Base-by-base conservation (phyloP, 495 filamentous ascomycete species). In the Cairneyella variabilis region DNA sequence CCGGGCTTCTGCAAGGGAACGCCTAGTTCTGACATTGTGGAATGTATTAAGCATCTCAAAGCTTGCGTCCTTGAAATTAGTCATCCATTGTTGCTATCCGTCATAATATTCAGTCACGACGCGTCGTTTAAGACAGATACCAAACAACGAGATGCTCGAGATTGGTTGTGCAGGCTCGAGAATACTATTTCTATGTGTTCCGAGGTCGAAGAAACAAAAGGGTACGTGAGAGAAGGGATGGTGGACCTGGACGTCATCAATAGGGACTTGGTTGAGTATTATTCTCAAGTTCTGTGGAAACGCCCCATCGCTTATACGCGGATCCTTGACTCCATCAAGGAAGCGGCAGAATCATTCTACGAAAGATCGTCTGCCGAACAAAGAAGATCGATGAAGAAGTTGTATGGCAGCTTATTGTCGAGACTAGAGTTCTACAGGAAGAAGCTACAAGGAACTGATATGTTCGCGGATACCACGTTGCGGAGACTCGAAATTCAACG, bases 231-330 rank as follows among this genome's bases (percentile, higher is more conserved):
- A 47, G 65, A 73, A 14, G 61, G 63, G 16, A 64, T 70, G 34
- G 64, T 80, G 40, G 72, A 79, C 50, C 58, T 80, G 8, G 76
- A 80, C 51, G 65, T 68, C 30, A 71, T 80, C 62, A 79, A 78
- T 56, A 65, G 72, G 46, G 75, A 80, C 53, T 63, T 80, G 14
- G 76, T 79, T 25, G 76, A 80, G 54, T 80, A 76, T 51, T 75
- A 80, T 50, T 68, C 66, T 3, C 76, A 76, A 51, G 75, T 78
- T 6, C 65, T 80, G 21, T 80, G 77, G 77, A 79, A 78, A 52
- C 66, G 77, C 11, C 77, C 77, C 6, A 76, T 77, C 53, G 77
- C 77, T 12, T 80, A 78, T 43, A 63, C 73, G 56, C 71, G 77
- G 66, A 74, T 79, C 52, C 53, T 78, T 27, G 59, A 61, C 10